Evolutionary conservation across 2,329 filamentous ascomycete species (phyloP).

Genomic region (Nemania serpens): DNA sequence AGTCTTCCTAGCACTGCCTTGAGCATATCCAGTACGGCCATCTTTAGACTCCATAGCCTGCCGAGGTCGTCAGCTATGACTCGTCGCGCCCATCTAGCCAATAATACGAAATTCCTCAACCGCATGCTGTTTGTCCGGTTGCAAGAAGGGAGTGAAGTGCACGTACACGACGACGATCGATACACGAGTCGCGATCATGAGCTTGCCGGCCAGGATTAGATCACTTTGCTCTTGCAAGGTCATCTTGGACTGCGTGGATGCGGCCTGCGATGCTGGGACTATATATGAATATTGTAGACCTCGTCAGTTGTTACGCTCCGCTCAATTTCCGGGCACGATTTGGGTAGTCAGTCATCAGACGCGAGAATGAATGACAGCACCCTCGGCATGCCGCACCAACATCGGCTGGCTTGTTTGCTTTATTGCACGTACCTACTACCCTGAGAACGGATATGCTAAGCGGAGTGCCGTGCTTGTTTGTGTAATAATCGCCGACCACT

Average conservation of each 20-base stretch:
- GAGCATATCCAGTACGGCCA: slow-evolving; percentile 23
- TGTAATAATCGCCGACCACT: slow-evolving; percentile 15
- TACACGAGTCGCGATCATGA: slow-evolving; percentile 18
- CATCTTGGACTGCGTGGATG: background rate
- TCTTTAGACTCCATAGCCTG: slow-evolving; percentile 30
- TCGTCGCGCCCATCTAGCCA: background rate
- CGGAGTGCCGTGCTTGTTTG: slow-evolving; percentile 17
- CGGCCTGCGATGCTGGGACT: background rate
- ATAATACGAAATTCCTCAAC: background rate
- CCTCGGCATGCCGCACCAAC: no score
- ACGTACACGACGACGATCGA: slow-evolving; percentile 21
- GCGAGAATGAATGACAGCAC: no score
- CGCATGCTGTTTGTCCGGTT: no score
- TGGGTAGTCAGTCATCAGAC: no score
- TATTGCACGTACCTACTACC: slow-evolving; percentile 1
- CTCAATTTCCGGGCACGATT: no score
- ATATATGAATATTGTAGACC: background rate
- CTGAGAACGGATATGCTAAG: slow-evolving; percentile 2
- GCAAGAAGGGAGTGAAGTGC: background rate
- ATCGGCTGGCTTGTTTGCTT: no score
- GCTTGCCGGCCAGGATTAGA: slow-evolving; percentile 18
- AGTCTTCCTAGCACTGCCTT: background rate
- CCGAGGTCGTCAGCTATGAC: background rate
- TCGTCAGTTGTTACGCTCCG: background rate
- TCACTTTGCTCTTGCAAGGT: background rate